Evolutionary conservation across 768 basidiomycete genomes (phyloP).

Genomic region (Macrolepiota albuminosa): DNA sequence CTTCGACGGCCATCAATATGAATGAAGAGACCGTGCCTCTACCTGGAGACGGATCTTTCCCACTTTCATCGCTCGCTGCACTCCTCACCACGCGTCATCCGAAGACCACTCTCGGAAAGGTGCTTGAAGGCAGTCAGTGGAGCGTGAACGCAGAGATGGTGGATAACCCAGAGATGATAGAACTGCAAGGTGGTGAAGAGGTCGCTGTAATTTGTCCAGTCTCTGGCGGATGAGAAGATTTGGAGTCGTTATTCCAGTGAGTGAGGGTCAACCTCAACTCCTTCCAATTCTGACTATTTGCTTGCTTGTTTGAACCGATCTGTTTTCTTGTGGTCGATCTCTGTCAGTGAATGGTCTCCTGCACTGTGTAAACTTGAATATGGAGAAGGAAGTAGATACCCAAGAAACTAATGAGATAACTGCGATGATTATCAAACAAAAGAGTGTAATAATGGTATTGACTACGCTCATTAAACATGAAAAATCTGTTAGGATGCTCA

Average conservation of each 20-base stretch:
- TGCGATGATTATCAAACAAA: too few species aligned
- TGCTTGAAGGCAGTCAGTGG: constrained; percentile 65
- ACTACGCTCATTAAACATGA: too few species aligned
- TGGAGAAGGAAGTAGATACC: too few species aligned
- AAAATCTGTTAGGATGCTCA: too few species aligned
- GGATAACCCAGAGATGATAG: constrained; percentile 43
- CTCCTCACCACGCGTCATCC: constrained; percentile 55
- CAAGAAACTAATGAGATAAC: too few species aligned
- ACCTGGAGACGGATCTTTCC: constrained; percentile 36
- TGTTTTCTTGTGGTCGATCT: background rate
- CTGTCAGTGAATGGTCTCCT: background rate
- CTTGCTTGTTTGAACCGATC: background rate
- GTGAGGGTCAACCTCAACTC: background rate
- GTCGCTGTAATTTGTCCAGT: constrained; percentile 80
- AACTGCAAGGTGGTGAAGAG: constrained; percentile 67
- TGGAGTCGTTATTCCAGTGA: background rate
- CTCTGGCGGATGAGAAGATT: constrained; percentile 60
- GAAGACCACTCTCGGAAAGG: constrained; percentile 39
- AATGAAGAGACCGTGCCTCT: constrained; percentile 50
- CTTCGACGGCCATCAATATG: constrained; percentile 65
- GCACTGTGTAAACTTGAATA: background rate
- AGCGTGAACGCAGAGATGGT: constrained; percentile 82
- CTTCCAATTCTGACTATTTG: background rate
- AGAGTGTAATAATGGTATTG: too few species aligned
- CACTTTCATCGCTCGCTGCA: constrained; percentile 43